phyloP scores from a whole-genome alignment of 495 filamentous ascomycete species.

The Hypoxylon crocopeplum region DNA sequence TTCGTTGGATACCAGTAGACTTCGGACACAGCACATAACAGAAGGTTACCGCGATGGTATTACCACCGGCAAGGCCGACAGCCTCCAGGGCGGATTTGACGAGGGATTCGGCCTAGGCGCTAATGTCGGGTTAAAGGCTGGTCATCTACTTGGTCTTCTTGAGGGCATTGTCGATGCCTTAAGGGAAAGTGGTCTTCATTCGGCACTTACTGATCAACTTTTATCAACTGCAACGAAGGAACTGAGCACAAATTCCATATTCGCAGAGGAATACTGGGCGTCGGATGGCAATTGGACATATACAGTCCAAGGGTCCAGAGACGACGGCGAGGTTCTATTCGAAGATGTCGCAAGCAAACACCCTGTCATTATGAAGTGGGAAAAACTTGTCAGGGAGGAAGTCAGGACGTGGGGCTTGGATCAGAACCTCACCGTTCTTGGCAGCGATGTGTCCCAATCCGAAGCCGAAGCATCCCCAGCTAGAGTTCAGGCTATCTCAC shows the following conservation, averaged over 20 bases:
- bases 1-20: constrained; percentile 44
- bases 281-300: constrained; percentile 70
- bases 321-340: constrained; percentile 48
- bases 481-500: neutral
- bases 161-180: constrained; percentile 64
- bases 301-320: constrained; percentile 49
- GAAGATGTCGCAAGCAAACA: constrained; percentile 64
- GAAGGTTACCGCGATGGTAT: constrained; percentile 94
- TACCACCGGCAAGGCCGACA: constrained; percentile 68
- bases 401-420: constrained; percentile 50
- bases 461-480: neutral
- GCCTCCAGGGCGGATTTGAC: constrained; percentile 86
- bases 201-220: constrained; percentile 43
- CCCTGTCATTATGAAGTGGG: constrained; percentile 66
- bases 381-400: constrained; percentile 49
- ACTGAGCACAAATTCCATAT: constrained; percentile 66
- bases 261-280: constrained; percentile 65
- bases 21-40: constrained; percentile 76
- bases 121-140: constrained; percentile 72
- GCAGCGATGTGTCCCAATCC: neutral
- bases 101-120: constrained; percentile 84
- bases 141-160: constrained; percentile 72
- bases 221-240: constrained; percentile 64
- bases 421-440: constrained; percentile 37
- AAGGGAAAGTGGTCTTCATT: constrained; percentile 10